phyloP scores from a whole-genome alignment of 1,284 basidiomycete species.

The Puccinia polysora region DNA sequence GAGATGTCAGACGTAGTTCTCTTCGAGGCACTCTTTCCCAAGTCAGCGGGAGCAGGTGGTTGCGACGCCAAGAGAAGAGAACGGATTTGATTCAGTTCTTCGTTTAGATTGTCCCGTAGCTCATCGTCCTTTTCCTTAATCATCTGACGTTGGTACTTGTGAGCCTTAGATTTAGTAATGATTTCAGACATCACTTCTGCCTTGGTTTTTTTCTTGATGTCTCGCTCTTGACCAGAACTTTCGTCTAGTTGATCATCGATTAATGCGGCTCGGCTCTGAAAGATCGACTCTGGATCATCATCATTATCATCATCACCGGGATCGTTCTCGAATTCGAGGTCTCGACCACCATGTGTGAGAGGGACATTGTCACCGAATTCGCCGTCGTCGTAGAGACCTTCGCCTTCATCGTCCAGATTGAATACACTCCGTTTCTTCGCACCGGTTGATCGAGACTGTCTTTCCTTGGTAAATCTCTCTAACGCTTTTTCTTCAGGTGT shows the following conservation, averaged over 20 bases:
- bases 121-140: slow-evolving; percentile 80
- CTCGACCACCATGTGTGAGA: slow-evolving; percentile 54
- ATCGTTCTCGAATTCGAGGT: slow-evolving; percentile 53
- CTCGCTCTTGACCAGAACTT: slow-evolving; percentile 49
- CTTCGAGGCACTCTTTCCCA: background rate
- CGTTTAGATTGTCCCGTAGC: slow-evolving; percentile 79
- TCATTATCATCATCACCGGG: slow-evolving; percentile 46
- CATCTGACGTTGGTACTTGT: slow-evolving; percentile 84
- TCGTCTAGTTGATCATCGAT: slow-evolving; percentile 55
- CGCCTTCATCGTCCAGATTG: slow-evolving; percentile 75
- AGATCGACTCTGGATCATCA: slow-evolving; percentile 45
- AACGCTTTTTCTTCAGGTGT: slow-evolving; percentile 93
- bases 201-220: slow-evolving; percentile 75
- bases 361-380: slow-evolving; percentile 10
- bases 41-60: slow-evolving; percentile 52
- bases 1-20: too few species aligned
- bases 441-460: slow-evolving; percentile 59
- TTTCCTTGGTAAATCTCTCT: slow-evolving; percentile 87
- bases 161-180: slow-evolving; percentile 91
- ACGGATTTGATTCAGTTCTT: slow-evolving; percentile 77
- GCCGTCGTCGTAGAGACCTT: slow-evolving; percentile 61
- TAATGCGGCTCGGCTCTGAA: slow-evolving; percentile 25
- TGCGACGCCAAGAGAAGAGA: slow-evolving; percentile 58
- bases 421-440: slow-evolving; percentile 74
- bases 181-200: slow-evolving; percentile 97